Evolutionary conservation across 2,329 filamentous ascomycete species (phyloP).

Genomic region (Calonectria hongkongensis): DNA sequence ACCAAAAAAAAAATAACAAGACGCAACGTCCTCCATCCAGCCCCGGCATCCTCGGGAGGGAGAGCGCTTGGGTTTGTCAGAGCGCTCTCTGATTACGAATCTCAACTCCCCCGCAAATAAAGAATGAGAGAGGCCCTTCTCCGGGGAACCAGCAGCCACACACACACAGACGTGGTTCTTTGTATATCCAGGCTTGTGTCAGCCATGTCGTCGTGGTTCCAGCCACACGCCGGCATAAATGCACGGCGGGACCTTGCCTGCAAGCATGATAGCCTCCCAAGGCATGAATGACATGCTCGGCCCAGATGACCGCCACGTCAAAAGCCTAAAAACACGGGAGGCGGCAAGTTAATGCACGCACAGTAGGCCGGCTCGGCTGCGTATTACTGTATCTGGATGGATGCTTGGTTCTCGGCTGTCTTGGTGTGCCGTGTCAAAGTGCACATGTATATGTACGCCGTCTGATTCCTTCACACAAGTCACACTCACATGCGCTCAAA

Average conservation of each 20-base stretch:
- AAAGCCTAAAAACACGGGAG: neutral
- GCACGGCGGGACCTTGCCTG: neutral
- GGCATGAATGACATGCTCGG: slow-evolving; percentile 6
- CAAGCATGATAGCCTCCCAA: slow-evolving; percentile 7
- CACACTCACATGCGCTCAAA: slow-evolving; percentile 4
- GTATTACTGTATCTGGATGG: too few species aligned
- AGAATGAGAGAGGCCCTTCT: slow-evolving; percentile 3
- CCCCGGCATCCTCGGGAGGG: slow-evolving; percentile 9
- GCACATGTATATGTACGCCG: neutral
- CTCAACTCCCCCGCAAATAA: neutral
- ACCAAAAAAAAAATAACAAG: neutral
- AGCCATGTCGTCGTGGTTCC: slow-evolving; percentile 2
- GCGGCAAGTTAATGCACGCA: neutral
- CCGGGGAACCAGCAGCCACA: slow-evolving; percentile 1
- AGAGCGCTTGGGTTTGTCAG: slow-evolving; percentile 3
- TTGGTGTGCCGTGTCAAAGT: neutral
- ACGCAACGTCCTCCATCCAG: neutral
- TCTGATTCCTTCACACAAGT: slow-evolving; percentile 2
- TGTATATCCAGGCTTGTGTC: neutral
- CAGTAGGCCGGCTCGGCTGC: neutral
- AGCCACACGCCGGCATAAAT: slow-evolving; percentile 18
- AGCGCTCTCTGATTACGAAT: slow-evolving; percentile 26
- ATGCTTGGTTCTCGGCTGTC: too few species aligned
- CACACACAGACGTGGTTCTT: slow-evolving; percentile 16
- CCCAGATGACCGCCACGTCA: slow-evolving; percentile 23